Evolutionary conservation across 805 yeast species (phyloP), one percentile per base, ranked within the genome.

Genomic region (Candida alai): DNA sequence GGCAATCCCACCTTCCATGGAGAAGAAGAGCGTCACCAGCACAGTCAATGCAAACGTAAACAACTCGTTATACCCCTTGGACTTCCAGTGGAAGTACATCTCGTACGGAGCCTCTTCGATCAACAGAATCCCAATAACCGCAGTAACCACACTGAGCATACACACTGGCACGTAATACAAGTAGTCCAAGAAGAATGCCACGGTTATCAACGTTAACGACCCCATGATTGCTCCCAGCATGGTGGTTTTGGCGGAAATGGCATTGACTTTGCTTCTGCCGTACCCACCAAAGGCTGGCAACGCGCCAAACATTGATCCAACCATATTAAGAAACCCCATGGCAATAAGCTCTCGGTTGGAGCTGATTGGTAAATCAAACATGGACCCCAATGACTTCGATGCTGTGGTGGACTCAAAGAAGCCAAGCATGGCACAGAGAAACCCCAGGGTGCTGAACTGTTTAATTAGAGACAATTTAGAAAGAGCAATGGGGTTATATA

Each of bases 271-370:
- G 12, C 95, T 83, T 49, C 97, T 73, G 2, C 96, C 97, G 52
- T 89, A 90, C 0, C 97, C 97, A 7, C 97, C 98, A 68, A 89
- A 89, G 0, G 95, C 77, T 0, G 98, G 97, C 11, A 90, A 62
- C 0, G 88, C 83, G 2, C 76, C 76, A 27, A 85, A 83, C 35
- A 77, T 54, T 3, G 86, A 73, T 1, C 80, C 79, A 1, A 72
- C 59, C 2, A 87, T 40, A 46, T 89, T 90, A 36, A 83, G 76
- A 10, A 74, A 59, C 1, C 98, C 97, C 19, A 90, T 64, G 0
- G 97, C 97, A 4, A 93, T 89, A 26, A 90, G 62, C 54, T 90
- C 98, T 40, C 97, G 73, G 56, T 93, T 89, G 12, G 94, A 76
- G 0, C 95, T 84, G 8, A 88, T 74, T 0, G 86, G 80, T 22